These are phyloP conservation scores for Lagenidium sp. DNA, from an alignment of 352 stramenopile species.

Conservation along the genomic window DNA sequence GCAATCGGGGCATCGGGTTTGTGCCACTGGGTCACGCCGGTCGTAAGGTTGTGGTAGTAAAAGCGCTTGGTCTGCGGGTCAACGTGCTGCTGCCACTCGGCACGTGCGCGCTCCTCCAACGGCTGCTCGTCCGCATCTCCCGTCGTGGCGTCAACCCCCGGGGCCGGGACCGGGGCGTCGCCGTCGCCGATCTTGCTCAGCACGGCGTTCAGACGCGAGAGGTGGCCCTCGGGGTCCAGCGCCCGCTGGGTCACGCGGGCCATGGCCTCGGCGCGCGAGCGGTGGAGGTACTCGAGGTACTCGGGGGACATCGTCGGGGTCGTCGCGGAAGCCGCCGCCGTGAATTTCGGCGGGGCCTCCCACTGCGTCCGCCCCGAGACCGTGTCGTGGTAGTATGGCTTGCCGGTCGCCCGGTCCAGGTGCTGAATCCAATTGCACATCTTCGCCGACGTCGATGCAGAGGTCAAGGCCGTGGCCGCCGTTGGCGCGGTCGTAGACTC, in stretches of 20 bases:
- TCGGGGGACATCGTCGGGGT: slow-evolving; percentile 20
- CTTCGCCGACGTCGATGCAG: background rate
- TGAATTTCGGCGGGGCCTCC: slow-evolving; percentile 44
- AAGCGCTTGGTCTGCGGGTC: slow-evolving; percentile 69
- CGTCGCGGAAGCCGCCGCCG: slow-evolving; percentile 21
- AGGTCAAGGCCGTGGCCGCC: background rate
- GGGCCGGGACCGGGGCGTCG: background rate
- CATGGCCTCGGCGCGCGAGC: slow-evolving; percentile 35
- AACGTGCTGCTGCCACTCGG: slow-evolving; percentile 81
- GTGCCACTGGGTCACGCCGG: slow-evolving; percentile 70
- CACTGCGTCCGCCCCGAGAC: slow-evolving; percentile 60
- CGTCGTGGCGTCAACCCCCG: background rate
- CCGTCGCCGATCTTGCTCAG: slow-evolving; percentile 45
- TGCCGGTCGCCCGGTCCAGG: slow-evolving; percentile 49
- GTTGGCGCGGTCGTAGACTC: background rate
- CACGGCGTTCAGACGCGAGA: slow-evolving; percentile 64
- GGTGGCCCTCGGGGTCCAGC: slow-evolving; percentile 57
- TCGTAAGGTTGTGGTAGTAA: slow-evolving; percentile 82
- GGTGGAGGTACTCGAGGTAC: slow-evolving; percentile 66
- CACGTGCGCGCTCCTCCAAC: slow-evolving; percentile 9
- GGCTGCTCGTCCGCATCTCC: slow-evolving; percentile 14
- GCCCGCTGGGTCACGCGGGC: slow-evolving; percentile 47
- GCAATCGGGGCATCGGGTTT: slow-evolving; percentile 56
- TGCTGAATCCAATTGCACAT: slow-evolving; percentile 54
- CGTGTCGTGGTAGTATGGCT: slow-evolving; percentile 69